phyloP scores from a whole-genome alignment of 1,284 basidiomycete genomes.

The Sporisorium scitamineum region DNA sequence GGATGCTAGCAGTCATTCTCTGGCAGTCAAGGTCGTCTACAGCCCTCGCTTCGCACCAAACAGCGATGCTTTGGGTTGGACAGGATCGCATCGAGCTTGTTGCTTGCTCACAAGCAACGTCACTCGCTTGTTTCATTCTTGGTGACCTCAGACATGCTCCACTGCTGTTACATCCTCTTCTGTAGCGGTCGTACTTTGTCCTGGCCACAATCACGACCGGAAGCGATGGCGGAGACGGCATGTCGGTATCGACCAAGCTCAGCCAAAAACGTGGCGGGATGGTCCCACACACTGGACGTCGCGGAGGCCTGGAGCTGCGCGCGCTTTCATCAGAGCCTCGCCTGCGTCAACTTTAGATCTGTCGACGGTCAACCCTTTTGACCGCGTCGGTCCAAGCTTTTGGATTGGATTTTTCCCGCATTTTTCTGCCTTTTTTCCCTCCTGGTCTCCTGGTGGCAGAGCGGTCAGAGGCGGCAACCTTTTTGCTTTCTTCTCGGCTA shows the following conservation, averaged over 20 bases:
- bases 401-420: slow-evolving; percentile 2
- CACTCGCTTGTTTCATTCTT: neutral
- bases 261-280: neutral
- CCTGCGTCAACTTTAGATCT: slow-evolving; percentile 39
- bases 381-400: neutral
- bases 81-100: neutral
- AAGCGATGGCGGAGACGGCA: neutral
- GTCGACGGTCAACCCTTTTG: neutral
- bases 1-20: neutral
- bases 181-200: neutral
- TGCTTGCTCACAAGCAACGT: neutral
- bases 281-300: neutral
- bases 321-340: neutral
- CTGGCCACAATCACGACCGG: neutral
- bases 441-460: neutral
- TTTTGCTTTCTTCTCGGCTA: slow-evolving; percentile 6
- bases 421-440: neutral
- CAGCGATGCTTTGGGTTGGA: neutral
- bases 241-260: neutral
- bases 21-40: neutral
- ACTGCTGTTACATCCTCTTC: neutral
- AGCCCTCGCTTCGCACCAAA: neutral
- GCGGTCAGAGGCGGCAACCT: slow-evolving; percentile 7
- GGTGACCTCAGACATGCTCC: neutral
- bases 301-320: neutral